phyloP scores from a whole-genome alignment of 768 basidiomycete genomes.

The Gloeopeniophorella convolvens region DNA sequence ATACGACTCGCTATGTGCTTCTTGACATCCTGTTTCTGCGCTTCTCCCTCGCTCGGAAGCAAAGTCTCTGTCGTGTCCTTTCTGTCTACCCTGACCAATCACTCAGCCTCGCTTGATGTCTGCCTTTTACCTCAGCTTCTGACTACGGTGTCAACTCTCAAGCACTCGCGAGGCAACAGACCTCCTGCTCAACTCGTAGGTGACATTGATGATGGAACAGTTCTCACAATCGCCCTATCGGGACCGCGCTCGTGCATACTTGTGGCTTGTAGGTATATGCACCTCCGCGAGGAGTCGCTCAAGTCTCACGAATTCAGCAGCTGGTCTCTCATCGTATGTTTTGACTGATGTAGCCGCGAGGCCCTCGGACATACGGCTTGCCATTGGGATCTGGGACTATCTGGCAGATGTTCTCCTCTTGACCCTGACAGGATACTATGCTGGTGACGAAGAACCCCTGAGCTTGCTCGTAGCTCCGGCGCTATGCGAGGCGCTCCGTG shows the following conservation, averaged over 20 bases:
- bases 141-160: not conserved
- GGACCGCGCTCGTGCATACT: conserved; percentile 29
- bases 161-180: not conserved
- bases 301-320: conserved; percentile 4
- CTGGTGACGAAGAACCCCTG: conserved; percentile 44
- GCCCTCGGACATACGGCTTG: conserved; percentile 33
- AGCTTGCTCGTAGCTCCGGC: conserved; percentile 42
- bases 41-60: not conserved
- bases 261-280: conserved; percentile 35
- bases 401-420: conserved; percentile 44
- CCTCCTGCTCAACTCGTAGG: not conserved
- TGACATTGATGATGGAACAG: not conserved
- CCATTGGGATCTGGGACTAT: conserved; percentile 49
- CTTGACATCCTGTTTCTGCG: conserved; percentile 5
- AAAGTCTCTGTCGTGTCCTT: not conserved
- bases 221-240: conserved; percentile 9
- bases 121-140: conserved; percentile 9
- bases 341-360: conserved; percentile 21
- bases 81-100: not conserved
- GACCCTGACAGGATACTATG: conserved; percentile 39
- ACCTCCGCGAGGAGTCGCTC: not conserved
- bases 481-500: conserved; percentile 44
- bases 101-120: not conserved
- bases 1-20: conserved; percentile 11
- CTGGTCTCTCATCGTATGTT: conserved; percentile 29